phyloP scores from a whole-genome alignment of 2,329 filamentous ascomycete genomes.

The Periconia sp. region DNA sequence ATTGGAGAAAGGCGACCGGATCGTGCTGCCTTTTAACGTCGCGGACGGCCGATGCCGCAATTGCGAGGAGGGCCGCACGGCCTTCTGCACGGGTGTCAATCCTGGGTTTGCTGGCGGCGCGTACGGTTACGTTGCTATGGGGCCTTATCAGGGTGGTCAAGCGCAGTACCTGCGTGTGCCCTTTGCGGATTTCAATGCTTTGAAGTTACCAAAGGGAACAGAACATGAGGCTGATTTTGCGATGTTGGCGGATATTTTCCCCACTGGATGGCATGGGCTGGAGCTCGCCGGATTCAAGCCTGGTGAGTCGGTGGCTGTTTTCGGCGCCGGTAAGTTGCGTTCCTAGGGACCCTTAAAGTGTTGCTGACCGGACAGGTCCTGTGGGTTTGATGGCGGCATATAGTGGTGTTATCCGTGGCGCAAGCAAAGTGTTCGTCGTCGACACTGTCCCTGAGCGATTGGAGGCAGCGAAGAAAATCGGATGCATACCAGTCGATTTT shows the following conservation, averaged over 20 bases:
- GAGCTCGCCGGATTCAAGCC: constrained; percentile 60
- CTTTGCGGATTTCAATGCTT: constrained; percentile 67
- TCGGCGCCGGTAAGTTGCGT: constrained; percentile 53
- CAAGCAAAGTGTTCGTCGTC: constrained; percentile 63
- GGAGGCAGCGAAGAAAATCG: constrained; percentile 62
- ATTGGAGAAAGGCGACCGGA: constrained; percentile 63
- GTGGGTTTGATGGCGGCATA: constrained; percentile 70
- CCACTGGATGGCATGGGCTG: constrained; percentile 60
- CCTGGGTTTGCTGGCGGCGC: constrained; percentile 62
- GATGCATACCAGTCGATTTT: constrained; percentile 63
- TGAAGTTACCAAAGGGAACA: constrained; percentile 62
- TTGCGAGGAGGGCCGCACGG: constrained; percentile 65
- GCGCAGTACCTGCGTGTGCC: constrained; percentile 67
- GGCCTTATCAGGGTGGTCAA: constrained; percentile 58
- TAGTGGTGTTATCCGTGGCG: constrained; percentile 62
- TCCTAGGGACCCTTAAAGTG: not conserved
- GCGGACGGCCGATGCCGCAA: constrained; percentile 65
- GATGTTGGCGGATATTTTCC: constrained; percentile 53
- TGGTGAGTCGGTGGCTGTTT: constrained; percentile 65
- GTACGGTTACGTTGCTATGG: constrained; percentile 66
- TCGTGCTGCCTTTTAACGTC: constrained; percentile 68
- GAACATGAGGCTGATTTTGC: constrained; percentile 65
- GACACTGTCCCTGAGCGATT: constrained; percentile 64
- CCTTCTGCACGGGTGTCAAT: constrained; percentile 67
- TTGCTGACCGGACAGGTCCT: constrained; percentile 43